These are phyloP conservation scores for Hymenotorrendiella dingleyae DNA, from an alignment of 2,329 filamentous ascomycete genomes.

Conservation along the genomic window DNA sequence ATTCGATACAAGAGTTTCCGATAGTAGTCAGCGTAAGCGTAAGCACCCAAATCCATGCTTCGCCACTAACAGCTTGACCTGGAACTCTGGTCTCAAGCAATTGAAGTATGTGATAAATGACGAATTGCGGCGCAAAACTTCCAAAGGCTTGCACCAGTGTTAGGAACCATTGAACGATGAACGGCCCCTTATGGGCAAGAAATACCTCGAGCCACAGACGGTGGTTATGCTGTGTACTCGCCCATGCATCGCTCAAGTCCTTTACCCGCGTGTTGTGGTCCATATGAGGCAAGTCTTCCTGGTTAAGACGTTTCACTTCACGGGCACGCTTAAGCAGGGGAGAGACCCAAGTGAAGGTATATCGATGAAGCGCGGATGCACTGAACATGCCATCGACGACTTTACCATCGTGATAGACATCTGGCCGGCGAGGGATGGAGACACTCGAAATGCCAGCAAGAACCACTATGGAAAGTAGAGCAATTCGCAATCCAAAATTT, in stretches of 20 bases:
- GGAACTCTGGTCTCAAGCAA: constrained; percentile 52
- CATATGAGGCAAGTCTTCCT: constrained; percentile 56
- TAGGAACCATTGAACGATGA: constrained; percentile 54
- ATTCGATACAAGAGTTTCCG: constrained; percentile 49
- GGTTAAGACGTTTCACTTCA: constrained; percentile 53
- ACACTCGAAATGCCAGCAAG: constrained; percentile 43
- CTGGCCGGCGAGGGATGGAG: constrained; percentile 59
- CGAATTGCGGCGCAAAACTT: constrained; percentile 66
- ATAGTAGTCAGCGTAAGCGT: constrained; percentile 56
- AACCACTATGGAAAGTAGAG: constrained; percentile 41
- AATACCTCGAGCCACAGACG: constrained; percentile 57
- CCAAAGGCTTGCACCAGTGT: constrained; percentile 34
- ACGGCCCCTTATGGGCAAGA: constrained; percentile 47
- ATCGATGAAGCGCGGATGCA: constrained; percentile 52
- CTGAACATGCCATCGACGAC: constrained; percentile 60
- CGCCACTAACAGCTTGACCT: constrained; percentile 40
- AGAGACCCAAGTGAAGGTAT: constrained; percentile 61
- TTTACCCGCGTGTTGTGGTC: constrained; percentile 48
- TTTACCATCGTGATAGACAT: constrained; percentile 53
- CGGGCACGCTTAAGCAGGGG: constrained; percentile 48
- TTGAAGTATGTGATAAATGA: constrained; percentile 59
- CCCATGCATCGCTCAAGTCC: constrained; percentile 47
- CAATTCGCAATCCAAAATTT: constrained; percentile 41
- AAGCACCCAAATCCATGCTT: constrained; percentile 64
- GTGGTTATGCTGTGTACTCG: constrained; percentile 37